These are phyloP conservation scores for Phytopythium oedochilum DNA, from an alignment of 352 stramenopile genomes.

Conservation along the genomic window DNA sequence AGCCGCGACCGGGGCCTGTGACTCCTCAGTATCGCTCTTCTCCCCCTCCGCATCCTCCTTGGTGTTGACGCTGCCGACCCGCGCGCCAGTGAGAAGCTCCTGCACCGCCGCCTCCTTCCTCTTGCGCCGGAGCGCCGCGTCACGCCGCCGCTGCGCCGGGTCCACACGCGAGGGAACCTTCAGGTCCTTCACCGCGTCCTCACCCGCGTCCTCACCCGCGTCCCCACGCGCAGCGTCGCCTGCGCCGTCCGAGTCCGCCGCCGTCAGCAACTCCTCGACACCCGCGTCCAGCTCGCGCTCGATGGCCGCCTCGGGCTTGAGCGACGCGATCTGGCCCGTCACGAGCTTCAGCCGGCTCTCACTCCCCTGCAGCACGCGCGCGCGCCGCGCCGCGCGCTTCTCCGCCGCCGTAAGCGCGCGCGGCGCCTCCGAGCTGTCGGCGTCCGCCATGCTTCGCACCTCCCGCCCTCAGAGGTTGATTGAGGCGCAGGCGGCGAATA, in stretches of 20 bases:
- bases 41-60: constrained; percentile 4
- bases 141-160: constrained; percentile 58
- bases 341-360: constrained; percentile 65
- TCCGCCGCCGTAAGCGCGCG: constrained; percentile 30
- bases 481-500: neutral
- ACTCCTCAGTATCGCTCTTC: neutral
- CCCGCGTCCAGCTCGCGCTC: constrained; percentile 38
- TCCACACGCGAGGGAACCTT: constrained; percentile 50
- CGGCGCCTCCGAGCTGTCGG: neutral
- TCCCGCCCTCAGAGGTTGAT: neutral
- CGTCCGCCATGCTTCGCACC: neutral
- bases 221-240: no score
- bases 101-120: constrained; percentile 57
- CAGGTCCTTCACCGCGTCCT: constrained; percentile 10
- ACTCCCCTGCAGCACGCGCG: constrained; percentile 51
- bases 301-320: constrained; percentile 35
- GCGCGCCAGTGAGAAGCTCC: constrained; percentile 30
- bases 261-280: constrained; percentile 34
- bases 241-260: constrained; percentile 1
- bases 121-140: constrained; percentile 51
- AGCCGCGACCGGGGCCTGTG: neutral
- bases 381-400: constrained; percentile 61
- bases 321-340: constrained; percentile 53
- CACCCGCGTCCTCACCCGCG: no score
- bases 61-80: neutral